Evolutionary conservation across 1,284 basidiomycete species (phyloP).

Genomic region (Xerocomus minutiporus): DNA sequence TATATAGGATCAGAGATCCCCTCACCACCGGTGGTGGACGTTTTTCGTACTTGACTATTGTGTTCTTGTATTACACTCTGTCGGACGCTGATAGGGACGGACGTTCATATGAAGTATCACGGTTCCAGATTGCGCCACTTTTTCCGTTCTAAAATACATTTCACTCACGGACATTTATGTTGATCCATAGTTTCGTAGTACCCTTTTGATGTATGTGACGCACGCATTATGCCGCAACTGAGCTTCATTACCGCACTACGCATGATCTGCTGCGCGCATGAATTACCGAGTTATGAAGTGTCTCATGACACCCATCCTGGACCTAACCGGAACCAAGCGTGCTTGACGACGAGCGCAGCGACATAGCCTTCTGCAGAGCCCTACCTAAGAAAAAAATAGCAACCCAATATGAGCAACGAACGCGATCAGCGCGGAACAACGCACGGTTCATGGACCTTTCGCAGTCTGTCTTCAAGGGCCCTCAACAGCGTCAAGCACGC

Average conservation of each 20-base stretch:
- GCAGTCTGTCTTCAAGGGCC: slow-evolving; percentile 12
- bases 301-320: neutral
- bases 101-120: slow-evolving; percentile 1
- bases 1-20: slow-evolving; percentile 3
- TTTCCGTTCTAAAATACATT: neutral
- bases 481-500: slow-evolving; percentile 21
- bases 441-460: neutral
- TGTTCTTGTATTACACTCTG: slow-evolving; percentile 4
- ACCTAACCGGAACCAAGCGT: neutral
- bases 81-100: slow-evolving; percentile 10
- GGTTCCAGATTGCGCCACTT: neutral
- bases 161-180: neutral
- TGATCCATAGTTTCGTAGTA: neutral
- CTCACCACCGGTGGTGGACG: neutral
- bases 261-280: neutral
- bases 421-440: neutral
- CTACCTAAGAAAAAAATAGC: neutral
- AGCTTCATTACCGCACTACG: neutral
- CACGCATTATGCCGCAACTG: neutral
- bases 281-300: neutral
- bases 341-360: neutral
- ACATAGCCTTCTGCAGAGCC: neutral
- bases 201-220: neutral
- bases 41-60: slow-evolving; percentile 1
- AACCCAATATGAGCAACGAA: neutral